Conservation (phyloP, 352 stramenopile species). For the Phytopythium kandeliae region DNA sequence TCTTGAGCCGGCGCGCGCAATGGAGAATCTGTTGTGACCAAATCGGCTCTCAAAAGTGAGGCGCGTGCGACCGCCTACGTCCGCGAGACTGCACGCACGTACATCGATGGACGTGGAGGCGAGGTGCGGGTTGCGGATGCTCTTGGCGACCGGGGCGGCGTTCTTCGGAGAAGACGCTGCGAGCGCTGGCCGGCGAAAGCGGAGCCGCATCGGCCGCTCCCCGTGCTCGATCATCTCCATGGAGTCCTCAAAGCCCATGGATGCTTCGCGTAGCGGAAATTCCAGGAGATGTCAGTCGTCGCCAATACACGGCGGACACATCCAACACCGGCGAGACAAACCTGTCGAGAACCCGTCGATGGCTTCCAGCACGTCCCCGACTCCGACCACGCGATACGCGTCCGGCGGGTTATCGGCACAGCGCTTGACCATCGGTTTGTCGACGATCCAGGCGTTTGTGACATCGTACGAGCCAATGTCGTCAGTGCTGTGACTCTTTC, state of each 20-base stretch:
- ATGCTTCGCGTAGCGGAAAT: slow-evolving; percentile 16
- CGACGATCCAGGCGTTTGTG: slow-evolving; percentile 34
- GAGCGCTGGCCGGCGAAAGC: slow-evolving; percentile 33
- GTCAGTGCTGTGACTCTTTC: slow-evolving; percentile 58
- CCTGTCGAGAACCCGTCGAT: slow-evolving; percentile 68
- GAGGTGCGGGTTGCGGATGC: slow-evolving; percentile 7
- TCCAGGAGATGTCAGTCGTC: too few species aligned
- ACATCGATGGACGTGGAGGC: slow-evolving; percentile 36
- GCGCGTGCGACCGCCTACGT: not conserved
- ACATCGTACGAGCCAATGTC: slow-evolving; percentile 35
- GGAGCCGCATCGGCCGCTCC: slow-evolving; percentile 57
- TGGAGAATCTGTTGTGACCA: slow-evolving; percentile 45
- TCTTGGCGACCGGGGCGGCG: not conserved
- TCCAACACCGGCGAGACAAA: slow-evolving; percentile 7
- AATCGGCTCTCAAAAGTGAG: not conserved
- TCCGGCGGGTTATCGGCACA: slow-evolving; percentile 19
- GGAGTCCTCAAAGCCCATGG: slow-evolving; percentile 51
- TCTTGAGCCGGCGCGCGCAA: slow-evolving; percentile 49
- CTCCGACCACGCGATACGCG: slow-evolving; percentile 35
- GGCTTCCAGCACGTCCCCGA: slow-evolving; percentile 66
- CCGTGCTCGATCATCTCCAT: slow-evolving; percentile 46
- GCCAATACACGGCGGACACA: slow-evolving; percentile 2
- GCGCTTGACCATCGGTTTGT: slow-evolving; percentile 43
- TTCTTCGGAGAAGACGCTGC: slow-evolving; percentile 11
- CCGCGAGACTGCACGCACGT: slow-evolving; percentile 4